These are phyloP conservation scores for Melanomma pulvis-pyrius DNA, from an alignment of 495 filamentous ascomycete genomes.

Conservation along the genomic window DNA sequence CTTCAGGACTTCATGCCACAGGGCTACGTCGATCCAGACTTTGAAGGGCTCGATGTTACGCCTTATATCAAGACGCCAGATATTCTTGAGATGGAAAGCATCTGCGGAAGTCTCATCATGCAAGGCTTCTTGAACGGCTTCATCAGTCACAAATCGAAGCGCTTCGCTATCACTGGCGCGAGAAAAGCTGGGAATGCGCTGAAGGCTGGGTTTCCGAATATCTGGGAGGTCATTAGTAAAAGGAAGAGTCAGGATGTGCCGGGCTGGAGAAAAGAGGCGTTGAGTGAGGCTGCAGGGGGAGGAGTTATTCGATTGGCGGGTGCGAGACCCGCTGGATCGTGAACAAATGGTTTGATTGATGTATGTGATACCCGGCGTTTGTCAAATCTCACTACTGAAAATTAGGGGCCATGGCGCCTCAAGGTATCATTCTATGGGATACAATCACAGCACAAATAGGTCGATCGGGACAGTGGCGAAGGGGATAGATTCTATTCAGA, in stretches of 20 bases:
- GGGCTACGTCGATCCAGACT: slow-evolving; percentile 51
- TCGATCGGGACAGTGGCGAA: too few species aligned
- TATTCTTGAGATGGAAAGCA: slow-evolving; percentile 72
- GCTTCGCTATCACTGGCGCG: slow-evolving; percentile 82
- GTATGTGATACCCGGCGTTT: background rate
- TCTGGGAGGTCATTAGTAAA: slow-evolving; percentile 59
- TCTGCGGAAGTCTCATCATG: slow-evolving; percentile 73
- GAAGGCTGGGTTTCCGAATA: slow-evolving; percentile 64
- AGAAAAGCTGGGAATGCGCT: slow-evolving; percentile 61
- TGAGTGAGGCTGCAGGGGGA: background rate
- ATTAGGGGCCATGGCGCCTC: too few species aligned
- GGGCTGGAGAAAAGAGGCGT: slow-evolving; percentile 7
- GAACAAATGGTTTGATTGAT: background rate
- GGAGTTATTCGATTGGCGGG: background rate
- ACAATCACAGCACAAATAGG: too few species aligned
- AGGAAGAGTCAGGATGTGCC: slow-evolving; percentile 38
- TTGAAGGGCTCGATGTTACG: slow-evolving; percentile 47
- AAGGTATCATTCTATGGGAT: too few species aligned
- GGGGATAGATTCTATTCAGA: too few species aligned
- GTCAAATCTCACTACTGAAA: too few species aligned
- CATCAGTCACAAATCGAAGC: slow-evolving; percentile 70
- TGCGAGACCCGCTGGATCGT: slow-evolving; percentile 8
- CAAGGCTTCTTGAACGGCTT: slow-evolving; percentile 88
- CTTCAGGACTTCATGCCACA: slow-evolving; percentile 31
- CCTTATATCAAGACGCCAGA: slow-evolving; percentile 54